phyloP scores from a whole-genome alignment of 306 rosid species.

The Fragaria iinumae region DNA sequence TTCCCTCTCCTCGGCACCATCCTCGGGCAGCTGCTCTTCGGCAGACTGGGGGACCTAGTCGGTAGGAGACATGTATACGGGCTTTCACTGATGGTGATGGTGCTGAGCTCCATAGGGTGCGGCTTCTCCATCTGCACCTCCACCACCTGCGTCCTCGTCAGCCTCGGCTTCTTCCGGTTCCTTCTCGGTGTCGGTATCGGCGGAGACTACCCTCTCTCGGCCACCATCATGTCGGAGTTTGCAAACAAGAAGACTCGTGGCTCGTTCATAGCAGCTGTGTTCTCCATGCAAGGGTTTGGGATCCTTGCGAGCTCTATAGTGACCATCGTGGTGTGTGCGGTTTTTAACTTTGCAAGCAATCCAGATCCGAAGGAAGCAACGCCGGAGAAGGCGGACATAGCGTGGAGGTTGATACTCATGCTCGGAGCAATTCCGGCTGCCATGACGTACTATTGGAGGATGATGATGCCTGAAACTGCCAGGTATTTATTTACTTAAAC shows the following conservation, averaged over 20 bases:
- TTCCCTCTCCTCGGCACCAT: constrained; percentile 52
- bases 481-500: constrained; percentile 36
- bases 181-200: constrained; percentile 73
- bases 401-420: constrained; percentile 77
- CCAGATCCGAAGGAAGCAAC: background rate
- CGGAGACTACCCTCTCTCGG: constrained; percentile 78
- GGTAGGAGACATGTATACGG: constrained; percentile 71
- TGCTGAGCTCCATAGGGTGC: constrained; percentile 50
- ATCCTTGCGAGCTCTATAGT: constrained; percentile 60
- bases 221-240: constrained; percentile 87
- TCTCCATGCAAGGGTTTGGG: constrained; percentile 85
- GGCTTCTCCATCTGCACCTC: constrained; percentile 64
- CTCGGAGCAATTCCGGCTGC: constrained; percentile 73
- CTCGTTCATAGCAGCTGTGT: constrained; percentile 77
- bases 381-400: constrained; percentile 53
- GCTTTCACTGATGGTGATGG: constrained; percentile 50
- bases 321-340: constrained; percentile 48
- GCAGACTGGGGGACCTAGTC: constrained; percentile 55
- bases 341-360: constrained; percentile 29
- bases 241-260: constrained; percentile 80
- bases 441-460: constrained; percentile 80
- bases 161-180: constrained; percentile 70
- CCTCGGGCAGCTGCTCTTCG: constrained; percentile 58
- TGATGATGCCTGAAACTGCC: constrained; percentile 91
- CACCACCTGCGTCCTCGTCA: constrained; percentile 42